phyloP scores from a whole-genome alignment of 129 eudicot genomes.

The Cynara cardunculus region DNA sequence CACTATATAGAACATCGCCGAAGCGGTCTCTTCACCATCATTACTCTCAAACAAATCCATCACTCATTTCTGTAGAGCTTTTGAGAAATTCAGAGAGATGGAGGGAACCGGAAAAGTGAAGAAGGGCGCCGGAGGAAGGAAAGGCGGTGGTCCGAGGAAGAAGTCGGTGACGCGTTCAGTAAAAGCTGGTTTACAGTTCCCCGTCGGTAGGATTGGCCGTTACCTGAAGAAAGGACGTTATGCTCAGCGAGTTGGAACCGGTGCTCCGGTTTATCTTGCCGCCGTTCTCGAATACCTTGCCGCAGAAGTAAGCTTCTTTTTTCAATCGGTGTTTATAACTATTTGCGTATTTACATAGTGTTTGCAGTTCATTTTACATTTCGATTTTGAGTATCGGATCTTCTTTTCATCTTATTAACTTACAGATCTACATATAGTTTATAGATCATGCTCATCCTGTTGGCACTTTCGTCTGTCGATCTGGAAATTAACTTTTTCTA shows the following conservation, averaged over 20 bases:
- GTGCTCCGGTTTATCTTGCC: constrained; percentile 73
- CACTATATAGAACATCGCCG: constrained; percentile 29
- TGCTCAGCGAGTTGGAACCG: constrained; percentile 60
- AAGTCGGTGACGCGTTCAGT: constrained; percentile 58
- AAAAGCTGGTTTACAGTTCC: constrained; percentile 68
- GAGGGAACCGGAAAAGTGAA: constrained; percentile 38
- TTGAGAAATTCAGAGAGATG: constrained; percentile 16
- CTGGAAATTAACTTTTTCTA: neutral
- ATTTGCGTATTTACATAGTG: too few species aligned
- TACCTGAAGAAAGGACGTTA: constrained; percentile 63
- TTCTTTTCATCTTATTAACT: neutral
- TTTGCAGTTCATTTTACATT: neutral
- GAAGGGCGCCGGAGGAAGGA: constrained; percentile 66
- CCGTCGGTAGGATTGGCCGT: constrained; percentile 72
- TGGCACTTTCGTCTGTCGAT: neutral
- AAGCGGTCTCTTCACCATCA: neutral
- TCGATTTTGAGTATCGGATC: neutral
- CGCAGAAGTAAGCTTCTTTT: constrained; percentile 43
- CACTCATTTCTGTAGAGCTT: neutral
- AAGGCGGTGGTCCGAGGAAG: constrained; percentile 58
- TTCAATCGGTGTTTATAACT: neutral
- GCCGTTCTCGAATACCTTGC: constrained; percentile 75
- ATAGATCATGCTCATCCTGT: neutral
- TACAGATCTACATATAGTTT: neutral
- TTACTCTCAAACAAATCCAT: neutral